Evolutionary conservation across 2,329 filamentous ascomycete species (phyloP), one percentile per base, ranked within the genome.

Genomic region (Cyphellophora europaea): DNA sequence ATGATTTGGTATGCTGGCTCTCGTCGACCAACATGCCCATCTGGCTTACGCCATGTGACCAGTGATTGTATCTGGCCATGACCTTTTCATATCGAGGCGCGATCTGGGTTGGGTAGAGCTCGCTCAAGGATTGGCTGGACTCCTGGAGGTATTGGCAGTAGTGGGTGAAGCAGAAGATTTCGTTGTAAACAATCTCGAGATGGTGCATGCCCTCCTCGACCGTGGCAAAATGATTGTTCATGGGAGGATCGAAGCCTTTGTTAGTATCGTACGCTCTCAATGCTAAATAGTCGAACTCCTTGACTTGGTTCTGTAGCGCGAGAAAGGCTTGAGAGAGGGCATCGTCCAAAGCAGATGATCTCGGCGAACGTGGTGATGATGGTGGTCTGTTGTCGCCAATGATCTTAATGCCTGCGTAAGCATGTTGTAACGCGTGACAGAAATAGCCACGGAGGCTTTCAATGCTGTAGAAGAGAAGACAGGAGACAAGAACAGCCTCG

Each of bases 281-380:
- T 35, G 18, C 15, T 28, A 30, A 17, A 31, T 31, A 11, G n/a
- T 16, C 17, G 37, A 21, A 19, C 28, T 8, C 6, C 21, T 35
- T 16, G 32, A 32, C 29, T 43, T 39, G 4, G 51, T 51, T 8
- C 53, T 45, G 28, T 51, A 49, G 13, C 49, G 41, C 11, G 58
- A 45, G 34, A 63, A 52, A 16, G 63, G 47, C 16, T 55, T 51
- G 5, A 51, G 33, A 16, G 42, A 45, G 11, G 39, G 35, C 32
- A 51, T 41, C 6, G 61, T 56, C 42, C 69, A 74, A 37, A 61
- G 61, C 10, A 8, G 27, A 11, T 13, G 6, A 13, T 30, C 8
- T 8, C 11, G 8, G 13, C 10, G 8, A 6, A 10, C 13, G 8
- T 11, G 13, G 13, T 8, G 15, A 10, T 30, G 8, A 14, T 8